Conservation (phyloP, 1,139 yeast genomes). For the Candida sanyaensis region DNA sequence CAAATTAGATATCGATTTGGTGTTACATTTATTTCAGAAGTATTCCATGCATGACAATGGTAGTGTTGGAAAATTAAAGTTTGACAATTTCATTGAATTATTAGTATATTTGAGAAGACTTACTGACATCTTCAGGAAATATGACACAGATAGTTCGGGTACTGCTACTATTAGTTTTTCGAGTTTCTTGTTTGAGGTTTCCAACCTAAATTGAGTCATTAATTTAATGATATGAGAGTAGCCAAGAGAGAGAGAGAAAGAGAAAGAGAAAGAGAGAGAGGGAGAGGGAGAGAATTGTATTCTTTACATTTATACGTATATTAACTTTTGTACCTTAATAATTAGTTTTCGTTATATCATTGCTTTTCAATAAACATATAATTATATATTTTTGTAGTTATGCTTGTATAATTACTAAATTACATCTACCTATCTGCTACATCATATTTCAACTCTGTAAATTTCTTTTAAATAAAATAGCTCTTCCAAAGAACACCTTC, state of each 20-base stretch:
- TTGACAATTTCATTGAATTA: slow-evolving; percentile 81
- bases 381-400: background rate
- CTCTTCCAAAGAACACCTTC: slow-evolving; percentile 96
- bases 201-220: slow-evolving; percentile 25
- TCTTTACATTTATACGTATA: background rate
- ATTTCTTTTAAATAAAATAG: slow-evolving; percentile 72
- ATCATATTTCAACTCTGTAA: background rate
- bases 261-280: background rate
- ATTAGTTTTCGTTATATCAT: background rate
- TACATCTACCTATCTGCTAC: too few species aligned
- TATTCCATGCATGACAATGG: slow-evolving; percentile 48
- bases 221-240: background rate
- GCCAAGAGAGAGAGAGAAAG: background rate
- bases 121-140: slow-evolving; percentile 78
- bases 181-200: slow-evolving; percentile 71
- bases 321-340: background rate
- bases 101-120: slow-evolving; percentile 75
- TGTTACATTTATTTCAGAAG: slow-evolving; percentile 59
- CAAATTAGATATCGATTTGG: slow-evolving; percentile 61
- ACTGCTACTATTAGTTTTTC: slow-evolving; percentile 76
- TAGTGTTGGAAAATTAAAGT: slow-evolving; percentile 60
- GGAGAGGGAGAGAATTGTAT: background rate
- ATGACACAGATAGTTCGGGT: slow-evolving; percentile 75
- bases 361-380: background rate
- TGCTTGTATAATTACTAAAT: too few species aligned